phyloP scores from a whole-genome alignment of 148 eudicot genomes.

The Chenopodium suecicum region DNA sequence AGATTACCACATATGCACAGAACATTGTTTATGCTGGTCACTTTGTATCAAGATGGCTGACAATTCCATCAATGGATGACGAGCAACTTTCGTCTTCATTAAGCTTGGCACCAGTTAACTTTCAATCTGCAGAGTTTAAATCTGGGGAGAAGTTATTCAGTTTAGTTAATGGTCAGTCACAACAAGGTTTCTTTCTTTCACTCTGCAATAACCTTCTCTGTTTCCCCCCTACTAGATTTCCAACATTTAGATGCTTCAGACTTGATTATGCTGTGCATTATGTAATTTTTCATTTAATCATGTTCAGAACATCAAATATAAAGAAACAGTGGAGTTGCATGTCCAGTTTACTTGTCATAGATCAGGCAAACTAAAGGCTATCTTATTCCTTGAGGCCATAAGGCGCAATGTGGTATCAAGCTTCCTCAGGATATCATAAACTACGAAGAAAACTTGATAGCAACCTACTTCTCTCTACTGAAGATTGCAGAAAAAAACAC shows the following conservation, averaged over 20 bases:
- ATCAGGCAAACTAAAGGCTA: no score
- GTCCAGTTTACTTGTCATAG: no score
- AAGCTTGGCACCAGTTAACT: conserved; percentile 13
- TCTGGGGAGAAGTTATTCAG: conserved; percentile 14
- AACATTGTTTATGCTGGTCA: conserved; percentile 11
- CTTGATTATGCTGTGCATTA: neutral
- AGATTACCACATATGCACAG: neutral
- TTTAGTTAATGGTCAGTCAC: conserved; percentile 2
- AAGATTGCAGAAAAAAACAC: no score
- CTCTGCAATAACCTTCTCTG: neutral
- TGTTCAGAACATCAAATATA: no score
- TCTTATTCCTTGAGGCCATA: no score
- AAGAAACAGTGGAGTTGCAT: no score
- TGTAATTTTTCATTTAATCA: neutral
- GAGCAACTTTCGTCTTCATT: conserved; percentile 18
- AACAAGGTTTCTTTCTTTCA: conserved; percentile 14
- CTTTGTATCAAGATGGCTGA: conserved; percentile 18
- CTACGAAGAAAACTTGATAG: neutral
- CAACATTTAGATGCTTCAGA: neutral
- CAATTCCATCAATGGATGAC: conserved; percentile 15
- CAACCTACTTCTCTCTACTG: neutral
- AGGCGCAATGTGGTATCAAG: no score
- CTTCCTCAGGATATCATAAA: neutral
- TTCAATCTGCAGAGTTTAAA: neutral
- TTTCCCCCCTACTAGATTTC: no score